phyloP scores from a whole-genome alignment of 2,329 filamentous ascomycete species.

The Exophiala phaeomuriformis region DNA sequence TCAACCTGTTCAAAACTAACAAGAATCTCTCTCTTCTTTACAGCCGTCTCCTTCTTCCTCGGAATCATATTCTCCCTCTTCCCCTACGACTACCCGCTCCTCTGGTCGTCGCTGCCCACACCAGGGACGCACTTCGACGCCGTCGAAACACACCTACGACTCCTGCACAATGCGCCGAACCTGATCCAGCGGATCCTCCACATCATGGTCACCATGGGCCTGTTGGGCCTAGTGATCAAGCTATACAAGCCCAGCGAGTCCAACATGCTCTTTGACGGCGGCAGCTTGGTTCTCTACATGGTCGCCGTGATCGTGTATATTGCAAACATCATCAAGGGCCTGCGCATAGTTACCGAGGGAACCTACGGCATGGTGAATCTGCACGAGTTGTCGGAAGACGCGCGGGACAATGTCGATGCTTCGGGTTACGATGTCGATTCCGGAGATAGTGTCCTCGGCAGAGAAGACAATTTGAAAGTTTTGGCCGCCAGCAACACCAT shows the following conservation, averaged over 20 bases:
- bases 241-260: conserved; percentile 89
- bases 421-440: conserved; percentile 24
- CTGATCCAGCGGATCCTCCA: conserved; percentile 89
- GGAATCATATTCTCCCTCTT: conserved; percentile 95
- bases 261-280: conserved; percentile 89
- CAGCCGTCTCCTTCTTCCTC: conserved; percentile 92
- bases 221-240: conserved; percentile 85
- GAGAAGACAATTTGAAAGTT: conserved; percentile 86
- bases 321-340: conserved; percentile 91
- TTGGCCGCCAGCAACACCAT: conserved; percentile 94
- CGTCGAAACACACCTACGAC: conserved; percentile 81
- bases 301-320: conserved; percentile 89
- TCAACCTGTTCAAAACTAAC: not conserved
- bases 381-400: conserved; percentile 26
- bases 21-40: not conserved
- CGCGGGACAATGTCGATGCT: conserved; percentile 33
- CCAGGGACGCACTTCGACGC: conserved; percentile 64
- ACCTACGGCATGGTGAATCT: conserved; percentile 46
- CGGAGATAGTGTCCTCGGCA: conserved; percentile 56
- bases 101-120: conserved; percentile 40
- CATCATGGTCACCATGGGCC: conserved; percentile 82
- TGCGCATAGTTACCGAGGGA: conserved; percentile 71
- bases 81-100: conserved; percentile 64
- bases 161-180: conserved; percentile 84
- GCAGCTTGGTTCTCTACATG: conserved; percentile 64